Base-by-base conservation (phyloP, 2,329 filamentous ascomycete species). In the Sphaerulina musiva region DNA sequence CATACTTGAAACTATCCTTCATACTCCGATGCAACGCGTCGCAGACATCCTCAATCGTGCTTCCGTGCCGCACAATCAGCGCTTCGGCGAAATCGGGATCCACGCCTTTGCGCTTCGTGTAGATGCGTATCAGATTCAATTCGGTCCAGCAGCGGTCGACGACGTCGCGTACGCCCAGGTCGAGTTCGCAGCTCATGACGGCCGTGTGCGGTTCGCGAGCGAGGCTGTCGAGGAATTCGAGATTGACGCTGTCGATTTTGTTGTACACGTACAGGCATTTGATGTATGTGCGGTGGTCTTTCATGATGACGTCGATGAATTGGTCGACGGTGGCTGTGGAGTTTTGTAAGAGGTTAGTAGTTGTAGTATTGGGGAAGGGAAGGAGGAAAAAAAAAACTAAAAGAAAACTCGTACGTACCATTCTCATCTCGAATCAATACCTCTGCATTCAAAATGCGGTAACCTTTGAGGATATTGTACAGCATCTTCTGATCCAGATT, bases 221-320 rank as follows among this genome's bases (percentile, higher is more conserved):
- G 20, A 98, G 79, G 69, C 86, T 84, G 76, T 98, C 88, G 46
- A 98, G 81, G 73, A 95, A 95, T 69, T 96, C 90, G 61, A 98
- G 81, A 41, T 87, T 92, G 57, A 98, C 88, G 70, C 83, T 86
- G 75, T 98, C 93, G 74, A 98, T 95, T 76, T 98, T 98, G 85
- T 98, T 98, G 83, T 98, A 98, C 32, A 97, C 92, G 74, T 98
- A 98, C 32, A 98, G 80, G 68, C 83, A 86, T 69, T 82, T 81
- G 77, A 98, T 96, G 78, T 98, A 98, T 73, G 95, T 98, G 68
- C 93, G 80, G 77, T 98, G 93, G 69, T 96, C 89, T 73, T 93
- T 95, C 92, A 97, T 97, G 73, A 98, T 96, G 58, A 96, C 90
- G 72, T 98, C 93, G 75, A 98, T 98, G 72, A 98, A 87, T 73